Evolutionary conservation across 305 asterid genomes (phyloP), one percentile per base, ranked within the genome.

Genomic region (Solanum hybrid): DNA sequence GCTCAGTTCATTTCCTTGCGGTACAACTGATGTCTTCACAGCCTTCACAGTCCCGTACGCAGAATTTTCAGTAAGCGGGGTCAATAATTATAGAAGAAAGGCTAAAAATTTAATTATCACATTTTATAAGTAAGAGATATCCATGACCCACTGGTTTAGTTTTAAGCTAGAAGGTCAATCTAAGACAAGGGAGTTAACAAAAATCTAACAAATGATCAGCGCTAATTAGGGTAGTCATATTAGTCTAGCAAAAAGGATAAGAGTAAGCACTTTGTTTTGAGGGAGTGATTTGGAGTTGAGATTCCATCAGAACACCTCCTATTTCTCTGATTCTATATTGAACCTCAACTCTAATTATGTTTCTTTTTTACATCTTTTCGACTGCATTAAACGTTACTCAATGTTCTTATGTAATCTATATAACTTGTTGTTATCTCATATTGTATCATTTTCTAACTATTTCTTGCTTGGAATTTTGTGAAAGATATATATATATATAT

Each of bases 1-100:
- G 89, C 97, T 97, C 85, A 98, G 97, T 92, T 95, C 99, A 86
- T 94, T 94, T 89, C 92, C 96, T 90, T 93, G 94, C 11, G 94
- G 90, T 90, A 81, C 86, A 69, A 90, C 77, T 87, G 95, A 90
- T 90, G 94, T 93, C 94, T 94, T 95, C 88, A 94, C 93, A 92
- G 92, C 94, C 99, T 96, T 88, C 89, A 71, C 77, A 71, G 20
- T 71, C 20, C 17, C 34, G 2, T 71, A 71, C 34, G 34, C 34
- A 71, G 77, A 71, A 26, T 71, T 71, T 71, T 71, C 77, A 71
- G 34, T 71, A 71, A 26, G 34, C 16, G 2, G 32, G 31, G 20
- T 71, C 77, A 71, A 71, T 71, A 71, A 24, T 71, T 71, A 71
- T 71, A 71, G 20, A 71, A 71, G 32, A 71, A 71, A 26, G 77